Conservation (phyloP, 768 basidiomycete genomes). For the Coprinellus micaceus region DNA sequence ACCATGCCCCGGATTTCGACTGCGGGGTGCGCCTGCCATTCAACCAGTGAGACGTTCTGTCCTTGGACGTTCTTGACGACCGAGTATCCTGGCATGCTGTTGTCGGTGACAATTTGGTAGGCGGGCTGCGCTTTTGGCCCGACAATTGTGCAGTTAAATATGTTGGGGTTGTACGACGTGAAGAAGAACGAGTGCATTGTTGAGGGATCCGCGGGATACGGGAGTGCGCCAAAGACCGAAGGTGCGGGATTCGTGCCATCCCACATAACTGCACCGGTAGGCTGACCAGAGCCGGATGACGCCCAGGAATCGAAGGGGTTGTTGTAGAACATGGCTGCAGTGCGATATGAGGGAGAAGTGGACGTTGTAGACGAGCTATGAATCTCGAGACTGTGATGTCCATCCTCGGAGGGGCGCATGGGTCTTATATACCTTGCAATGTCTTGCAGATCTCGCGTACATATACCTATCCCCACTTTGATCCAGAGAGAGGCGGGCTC, state of each 20-base stretch:
- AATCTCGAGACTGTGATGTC: neutral
- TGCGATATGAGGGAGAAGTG: constrained; percentile 5
- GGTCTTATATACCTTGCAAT: no score
- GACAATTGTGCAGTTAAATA: constrained; percentile 54
- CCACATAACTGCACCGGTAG: constrained; percentile 9
- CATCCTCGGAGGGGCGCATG: no score
- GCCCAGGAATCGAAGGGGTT: constrained; percentile 41
- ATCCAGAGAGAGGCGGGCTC: no score
- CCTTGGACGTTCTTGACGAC: constrained; percentile 47
- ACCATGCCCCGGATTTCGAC: constrained; percentile 54
- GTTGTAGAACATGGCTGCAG: constrained; percentile 23
- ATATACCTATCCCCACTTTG: no score
- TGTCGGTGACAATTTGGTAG: constrained; percentile 50
- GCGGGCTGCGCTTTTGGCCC: constrained; percentile 46
- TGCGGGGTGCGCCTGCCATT: constrained; percentile 49
- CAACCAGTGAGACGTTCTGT: constrained; percentile 49
- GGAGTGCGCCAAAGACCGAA: constrained; percentile 63
- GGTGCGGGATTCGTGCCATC: constrained; percentile 22
- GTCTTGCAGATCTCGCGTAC: no score
- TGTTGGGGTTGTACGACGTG: constrained; percentile 44
- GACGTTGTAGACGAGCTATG: neutral
- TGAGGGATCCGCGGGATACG: constrained; percentile 40
- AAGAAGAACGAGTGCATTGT: constrained; percentile 43
- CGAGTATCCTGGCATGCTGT: constrained; percentile 48
- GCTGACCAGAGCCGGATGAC: constrained; percentile 22